Evolutionary conservation across 176 grass and related monocot species (phyloP), one percentile per base, ranked within the genome.

Genomic region (Tillandsia leiboldiana): DNA sequence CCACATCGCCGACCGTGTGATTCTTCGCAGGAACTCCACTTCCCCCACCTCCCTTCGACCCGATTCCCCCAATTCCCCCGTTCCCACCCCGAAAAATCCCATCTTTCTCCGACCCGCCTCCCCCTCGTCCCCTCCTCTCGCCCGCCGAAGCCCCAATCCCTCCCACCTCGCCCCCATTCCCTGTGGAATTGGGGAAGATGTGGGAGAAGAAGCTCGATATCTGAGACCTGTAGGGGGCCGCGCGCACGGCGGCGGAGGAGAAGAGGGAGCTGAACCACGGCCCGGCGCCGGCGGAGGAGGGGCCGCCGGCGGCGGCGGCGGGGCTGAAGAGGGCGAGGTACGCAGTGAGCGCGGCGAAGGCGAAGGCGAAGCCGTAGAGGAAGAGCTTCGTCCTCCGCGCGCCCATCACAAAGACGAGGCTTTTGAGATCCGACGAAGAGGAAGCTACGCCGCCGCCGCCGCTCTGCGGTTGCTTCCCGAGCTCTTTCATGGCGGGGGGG

Each of bases 191-290:
- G n/a, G 86, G 83, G 68, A 90, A 84, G 53, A 92, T 73, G 50
- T 81, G 73, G 65, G 77, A 93, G 69, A 97, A 74, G 71, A 87
- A 73, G 2, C 70, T 75, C 2, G 89, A 90, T 17, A 93, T 79
- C 81, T 85, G 86, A 12, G 72, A 75, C 76, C 74, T 76, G 71
- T 86, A 86, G 18, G 89, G 73, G 23, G 89, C 71, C 15, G 82
- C 75, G 49, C 72, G 75, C 1, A 64, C 49, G 64, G 82, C 82
- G 8, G 89, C 74, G 18, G 94, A 86, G 68, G 54, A 50, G 69
- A 87, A 76, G 70, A 92, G 26, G 63, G 88, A 86, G 80, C 81
- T 81, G 86, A 85, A 64, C 93, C 78, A 87, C 26, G 77, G 84
- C 22, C 78, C 61, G 64, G 50, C 14, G 26, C 33, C 82, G 4